These are phyloP conservation scores for Lactarius psammicola DNA, from an alignment of 768 basidiomycete species.

Conservation along the genomic window DNA sequence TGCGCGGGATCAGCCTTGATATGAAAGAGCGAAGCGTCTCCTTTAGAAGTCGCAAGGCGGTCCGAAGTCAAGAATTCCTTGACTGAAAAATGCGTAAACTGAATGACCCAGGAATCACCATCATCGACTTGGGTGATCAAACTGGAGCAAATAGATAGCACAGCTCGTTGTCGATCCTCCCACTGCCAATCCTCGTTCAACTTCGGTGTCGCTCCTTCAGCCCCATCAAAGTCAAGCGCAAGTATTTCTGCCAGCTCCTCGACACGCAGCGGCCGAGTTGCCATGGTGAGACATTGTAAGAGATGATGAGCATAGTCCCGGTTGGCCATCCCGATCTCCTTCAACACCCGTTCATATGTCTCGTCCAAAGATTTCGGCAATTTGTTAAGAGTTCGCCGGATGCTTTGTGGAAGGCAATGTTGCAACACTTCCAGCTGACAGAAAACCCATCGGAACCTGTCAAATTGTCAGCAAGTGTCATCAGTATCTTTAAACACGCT, in stretches of 20 bases:
- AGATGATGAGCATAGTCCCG: background rate
- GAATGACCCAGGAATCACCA: background rate
- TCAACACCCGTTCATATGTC: background rate
- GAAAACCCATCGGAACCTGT: slow-evolving; percentile 1
- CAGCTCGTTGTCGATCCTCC: background rate
- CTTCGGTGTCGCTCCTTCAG: background rate
- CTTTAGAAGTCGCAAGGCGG: background rate
- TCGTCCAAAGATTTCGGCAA: background rate
- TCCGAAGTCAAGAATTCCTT: background rate
- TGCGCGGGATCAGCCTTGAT: background rate
- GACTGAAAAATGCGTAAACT: background rate
- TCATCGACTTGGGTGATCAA: background rate
- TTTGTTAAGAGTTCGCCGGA: background rate
- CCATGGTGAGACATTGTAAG: background rate
- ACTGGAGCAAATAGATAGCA: background rate
- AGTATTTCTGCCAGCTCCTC: background rate
- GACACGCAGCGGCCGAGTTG: background rate
- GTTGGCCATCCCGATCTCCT: background rate
- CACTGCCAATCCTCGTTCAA: background rate
- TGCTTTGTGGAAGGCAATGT: background rate
- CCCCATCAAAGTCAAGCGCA: background rate
- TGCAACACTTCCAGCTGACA: background rate
- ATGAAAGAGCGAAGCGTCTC: background rate
- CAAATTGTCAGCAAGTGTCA: background rate
- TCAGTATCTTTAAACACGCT: background rate